These are phyloP conservation scores for Skeletonema grethae DNA, from an alignment of 108 stramenopile genomes.

Conservation along the genomic window DNA sequence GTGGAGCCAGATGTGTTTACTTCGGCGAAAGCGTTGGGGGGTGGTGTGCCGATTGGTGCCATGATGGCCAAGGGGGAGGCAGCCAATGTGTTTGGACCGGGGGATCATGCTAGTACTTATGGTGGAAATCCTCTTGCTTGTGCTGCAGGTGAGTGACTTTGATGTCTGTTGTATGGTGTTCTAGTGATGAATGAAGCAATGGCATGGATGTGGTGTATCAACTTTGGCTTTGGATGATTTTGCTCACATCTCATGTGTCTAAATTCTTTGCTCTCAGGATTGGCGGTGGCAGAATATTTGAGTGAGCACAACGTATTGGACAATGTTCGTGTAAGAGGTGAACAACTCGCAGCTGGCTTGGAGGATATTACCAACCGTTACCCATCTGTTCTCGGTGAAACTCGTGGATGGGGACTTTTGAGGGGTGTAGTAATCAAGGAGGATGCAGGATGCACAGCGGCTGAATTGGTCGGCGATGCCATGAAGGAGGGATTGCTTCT, in stretches of 20 bases:
- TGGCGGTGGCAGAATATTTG: conserved; percentile 89
- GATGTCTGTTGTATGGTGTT: not conserved
- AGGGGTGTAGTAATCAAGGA: conserved; percentile 82
- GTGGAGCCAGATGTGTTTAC: conserved; percentile 96
- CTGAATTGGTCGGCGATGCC: conserved; percentile 86
- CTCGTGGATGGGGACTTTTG: conserved; percentile 94
- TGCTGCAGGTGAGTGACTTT: conserved; percentile 48
- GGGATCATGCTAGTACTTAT: conserved; percentile 97
- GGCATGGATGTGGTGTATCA: too few relatives aligned
- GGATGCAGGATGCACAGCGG: conserved; percentile 77
- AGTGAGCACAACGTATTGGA: conserved; percentile 79
- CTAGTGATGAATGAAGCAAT: not conserved
- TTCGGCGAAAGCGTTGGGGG: conserved; percentile 96
- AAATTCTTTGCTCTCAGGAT: conserved; percentile 17
- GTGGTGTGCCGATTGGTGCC: conserved; percentile 98
- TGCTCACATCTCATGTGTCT: conserved; percentile 6
- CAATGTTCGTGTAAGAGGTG: conserved; percentile 89
- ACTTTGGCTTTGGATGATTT: too few relatives aligned
- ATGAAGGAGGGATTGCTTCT: conserved; percentile 89
- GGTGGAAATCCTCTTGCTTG: conserved; percentile 96
- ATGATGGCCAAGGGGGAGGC: conserved; percentile 92
- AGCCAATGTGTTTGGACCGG: conserved; percentile 91
- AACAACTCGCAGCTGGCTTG: conserved; percentile 79
- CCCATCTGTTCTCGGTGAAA: conserved; percentile 79
- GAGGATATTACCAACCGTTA: conserved; percentile 71